Percentiles rank a stretch among this genome's conserved stretches.
phyloP scores from a whole-genome alignment of 2,329 filamentous ascomycete species.

The Aspergillus phoenicis region DNA sequence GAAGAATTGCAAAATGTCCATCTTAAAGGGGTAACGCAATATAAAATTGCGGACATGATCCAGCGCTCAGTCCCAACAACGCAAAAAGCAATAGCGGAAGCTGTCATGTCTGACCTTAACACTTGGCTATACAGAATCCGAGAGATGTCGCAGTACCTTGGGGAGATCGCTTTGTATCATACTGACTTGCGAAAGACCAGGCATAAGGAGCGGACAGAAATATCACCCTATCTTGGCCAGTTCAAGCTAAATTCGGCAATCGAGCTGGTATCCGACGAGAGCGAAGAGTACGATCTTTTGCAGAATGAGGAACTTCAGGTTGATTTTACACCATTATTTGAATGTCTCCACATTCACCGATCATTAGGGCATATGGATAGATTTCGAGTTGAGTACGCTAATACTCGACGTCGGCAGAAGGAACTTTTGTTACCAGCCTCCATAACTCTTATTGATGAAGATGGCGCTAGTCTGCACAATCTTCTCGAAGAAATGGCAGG shows the following conservation, averaged over 20 bases:
- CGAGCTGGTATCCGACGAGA: conserved; percentile 92
- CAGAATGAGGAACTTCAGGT: conserved; percentile 95
- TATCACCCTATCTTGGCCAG: conserved; percentile 71
- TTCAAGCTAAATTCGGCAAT: conserved; percentile 96
- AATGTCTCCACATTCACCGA: conserved; percentile 94
- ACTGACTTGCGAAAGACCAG: conserved; percentile 83
- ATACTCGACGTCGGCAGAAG: conserved; percentile 86
- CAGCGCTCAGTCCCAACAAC: conserved; percentile 93
- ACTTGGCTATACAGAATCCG: conserved; percentile 95
- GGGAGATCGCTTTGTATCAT: conserved; percentile 95
- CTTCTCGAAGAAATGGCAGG: conserved; percentile 91
- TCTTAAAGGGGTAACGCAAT: conserved; percentile 89
- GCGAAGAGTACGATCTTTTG: conserved; percentile 90
- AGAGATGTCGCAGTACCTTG: conserved; percentile 93
- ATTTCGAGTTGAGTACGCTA: conserved; percentile 88
- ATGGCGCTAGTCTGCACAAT: conserved; percentile 83
- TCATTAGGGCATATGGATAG: conserved; percentile 89
- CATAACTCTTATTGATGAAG: conserved; percentile 77
- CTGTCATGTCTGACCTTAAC: conserved; percentile 95
- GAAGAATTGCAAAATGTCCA: conserved; percentile 97
- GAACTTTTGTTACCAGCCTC: conserved; percentile 79
- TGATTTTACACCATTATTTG: conserved; percentile 90
- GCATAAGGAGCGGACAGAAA: conserved; percentile 79
- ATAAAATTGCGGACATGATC: conserved; percentile 92
- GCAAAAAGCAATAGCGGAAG: conserved; percentile 89